Evolutionary conservation across 2,329 filamentous ascomycete species (phyloP).

Genomic region (Neofusicoccum cordaticola): DNA sequence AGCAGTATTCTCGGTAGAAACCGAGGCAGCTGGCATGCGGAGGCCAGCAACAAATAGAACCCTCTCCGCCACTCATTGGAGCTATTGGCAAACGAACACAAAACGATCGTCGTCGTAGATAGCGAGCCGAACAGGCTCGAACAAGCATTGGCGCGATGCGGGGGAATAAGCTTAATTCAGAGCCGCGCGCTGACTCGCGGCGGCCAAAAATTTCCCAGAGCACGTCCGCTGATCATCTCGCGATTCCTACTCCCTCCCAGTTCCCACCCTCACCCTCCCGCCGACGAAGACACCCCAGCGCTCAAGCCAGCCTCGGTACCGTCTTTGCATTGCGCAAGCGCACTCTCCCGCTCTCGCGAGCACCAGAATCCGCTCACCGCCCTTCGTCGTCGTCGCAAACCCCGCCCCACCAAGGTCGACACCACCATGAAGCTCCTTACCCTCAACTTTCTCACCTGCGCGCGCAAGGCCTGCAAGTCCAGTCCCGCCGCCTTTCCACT

Average conservation of each 20-base stretch:
- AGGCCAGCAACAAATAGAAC: background rate
- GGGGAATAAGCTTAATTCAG: conserved; percentile 17
- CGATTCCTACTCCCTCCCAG: background rate
- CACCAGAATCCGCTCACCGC: background rate
- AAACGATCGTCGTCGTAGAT: no score
- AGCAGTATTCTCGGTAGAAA: no score
- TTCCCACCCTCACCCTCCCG: background rate
- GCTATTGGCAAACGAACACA: background rate
- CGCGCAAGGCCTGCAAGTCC: conserved; percentile 89
- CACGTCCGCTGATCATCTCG: background rate
- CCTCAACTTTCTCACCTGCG: conserved; percentile 94
- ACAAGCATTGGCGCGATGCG: conserved; percentile 4
- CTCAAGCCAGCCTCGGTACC: no score
- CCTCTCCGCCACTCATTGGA: background rate
- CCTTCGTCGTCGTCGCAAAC: background rate
- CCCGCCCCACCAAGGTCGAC: background rate
- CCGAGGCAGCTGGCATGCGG: no score
- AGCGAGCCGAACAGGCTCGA: background rate
- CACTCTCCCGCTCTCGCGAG: background rate
- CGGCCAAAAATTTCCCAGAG: conserved; percentile 16
- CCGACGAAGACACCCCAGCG: background rate
- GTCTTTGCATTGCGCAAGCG: background rate
- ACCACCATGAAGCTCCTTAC: conserved; percentile 84
- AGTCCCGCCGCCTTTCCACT: conserved; percentile 79
- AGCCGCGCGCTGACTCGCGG: conserved; percentile 13